phyloP scores from a whole-genome alignment of 1,139 yeast species.

The Williopsis jadinii region DNA sequence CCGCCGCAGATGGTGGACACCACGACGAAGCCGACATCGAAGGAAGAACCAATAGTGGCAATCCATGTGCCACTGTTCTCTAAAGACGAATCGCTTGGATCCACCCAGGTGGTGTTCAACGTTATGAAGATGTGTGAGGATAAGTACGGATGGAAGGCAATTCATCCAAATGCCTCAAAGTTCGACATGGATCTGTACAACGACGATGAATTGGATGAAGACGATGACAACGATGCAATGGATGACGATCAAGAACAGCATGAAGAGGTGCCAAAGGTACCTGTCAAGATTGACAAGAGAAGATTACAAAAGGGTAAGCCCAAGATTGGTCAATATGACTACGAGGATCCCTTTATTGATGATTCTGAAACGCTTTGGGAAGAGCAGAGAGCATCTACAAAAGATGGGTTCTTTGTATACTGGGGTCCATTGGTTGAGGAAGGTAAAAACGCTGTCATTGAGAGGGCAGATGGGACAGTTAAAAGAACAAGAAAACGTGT shows the following conservation, averaged over 20 bases:
- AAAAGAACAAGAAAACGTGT: constrained; percentile 27
- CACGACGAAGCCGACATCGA: constrained; percentile 20
- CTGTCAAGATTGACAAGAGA: constrained; percentile 24
- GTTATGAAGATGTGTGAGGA: constrained; percentile 77
- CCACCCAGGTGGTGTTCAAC: constrained; percentile 69
- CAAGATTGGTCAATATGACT: constrained; percentile 83
- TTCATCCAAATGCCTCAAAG: constrained; percentile 56
- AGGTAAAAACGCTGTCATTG: constrained; percentile 35
- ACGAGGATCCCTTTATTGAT: constrained; percentile 93
- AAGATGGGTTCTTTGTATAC: constrained; percentile 93
- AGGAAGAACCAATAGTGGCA: constrained; percentile 43
- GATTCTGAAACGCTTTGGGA: constrained; percentile 91
- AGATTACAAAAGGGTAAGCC: constrained; percentile 46
- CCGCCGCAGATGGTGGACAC: constrained; percentile 22
- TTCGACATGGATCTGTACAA: constrained; percentile 54
- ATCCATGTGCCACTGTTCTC: constrained; percentile 47
- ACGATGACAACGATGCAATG: constrained; percentile 50
- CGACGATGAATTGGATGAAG: constrained; percentile 54
- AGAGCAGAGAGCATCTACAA: constrained; percentile 86
- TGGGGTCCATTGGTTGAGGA: constrained; percentile 90
- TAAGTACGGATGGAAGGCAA: constrained; percentile 71
- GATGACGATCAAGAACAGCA: constrained; percentile 43
- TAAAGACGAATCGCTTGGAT: constrained; percentile 48
- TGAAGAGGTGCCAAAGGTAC: constrained; percentile 23
- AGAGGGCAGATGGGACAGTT: constrained; percentile 34